phyloP scores from a whole-genome alignment of 805 yeast genomes.

The Candida sithepensis region DNA sequence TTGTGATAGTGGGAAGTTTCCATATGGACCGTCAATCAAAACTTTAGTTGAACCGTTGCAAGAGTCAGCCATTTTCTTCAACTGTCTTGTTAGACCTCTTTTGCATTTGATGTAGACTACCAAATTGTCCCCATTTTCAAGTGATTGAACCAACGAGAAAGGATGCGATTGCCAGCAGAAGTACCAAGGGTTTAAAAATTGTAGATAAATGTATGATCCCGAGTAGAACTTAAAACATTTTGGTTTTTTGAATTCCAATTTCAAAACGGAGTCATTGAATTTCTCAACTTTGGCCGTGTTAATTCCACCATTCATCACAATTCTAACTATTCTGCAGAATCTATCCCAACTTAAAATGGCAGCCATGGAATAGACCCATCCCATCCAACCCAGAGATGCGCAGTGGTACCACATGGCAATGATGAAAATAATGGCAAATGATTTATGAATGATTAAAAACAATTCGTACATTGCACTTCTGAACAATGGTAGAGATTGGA shows the following conservation, averaged over 20 bases:
- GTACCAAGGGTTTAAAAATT: conserved; percentile 44
- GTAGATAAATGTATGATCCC: conserved; percentile 52
- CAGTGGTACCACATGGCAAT: conserved; percentile 40
- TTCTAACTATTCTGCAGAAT: conserved; percentile 31
- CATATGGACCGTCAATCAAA: conserved; percentile 68
- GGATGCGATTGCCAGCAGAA: conserved; percentile 69
- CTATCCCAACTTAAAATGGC: conserved; percentile 41
- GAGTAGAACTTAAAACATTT: conserved; percentile 33
- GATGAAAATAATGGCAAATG: conserved; percentile 36
- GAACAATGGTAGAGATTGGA: conserved; percentile 22
- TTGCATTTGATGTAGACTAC: conserved; percentile 43
- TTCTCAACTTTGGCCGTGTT: conserved; percentile 13
- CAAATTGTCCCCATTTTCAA: conserved; percentile 29
- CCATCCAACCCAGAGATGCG: conserved; percentile 38
- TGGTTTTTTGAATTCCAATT: conserved; percentile 21
- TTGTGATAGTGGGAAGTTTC: conserved; percentile 24
- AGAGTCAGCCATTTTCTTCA: conserved; percentile 2
- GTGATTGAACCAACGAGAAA: conserved; percentile 49
- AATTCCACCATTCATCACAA: conserved; percentile 25
- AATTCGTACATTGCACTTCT: conserved; percentile 38
- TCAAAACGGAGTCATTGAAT: conserved; percentile 12
- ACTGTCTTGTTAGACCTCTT: conserved; percentile 45
- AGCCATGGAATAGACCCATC: conserved; percentile 37
- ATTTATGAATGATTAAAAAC: conserved; percentile 38
- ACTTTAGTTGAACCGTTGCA: conserved; percentile 26